Base-by-base conservation (phyloP, 2,329 filamentous ascomycete species). In the Aspergillus sojae region DNA sequence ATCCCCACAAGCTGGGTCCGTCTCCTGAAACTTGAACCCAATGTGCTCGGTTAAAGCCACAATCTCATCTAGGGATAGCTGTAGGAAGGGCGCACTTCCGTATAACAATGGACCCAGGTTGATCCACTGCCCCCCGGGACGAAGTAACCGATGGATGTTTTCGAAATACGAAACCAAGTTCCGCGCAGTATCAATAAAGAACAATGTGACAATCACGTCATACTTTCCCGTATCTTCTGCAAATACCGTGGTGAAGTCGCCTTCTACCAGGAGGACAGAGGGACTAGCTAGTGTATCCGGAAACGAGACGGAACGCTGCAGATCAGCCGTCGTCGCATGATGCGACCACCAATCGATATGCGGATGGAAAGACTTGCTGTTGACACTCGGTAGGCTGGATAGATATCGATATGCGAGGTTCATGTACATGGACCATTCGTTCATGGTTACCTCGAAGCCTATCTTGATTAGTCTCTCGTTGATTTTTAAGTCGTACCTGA, bases 151-250 rank as follows among this genome's bases (percentile, higher is more conserved):
- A 57, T 82, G 77, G 50, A 87, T 87, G 0, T 81, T 85, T 41
- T 87, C 84, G 6, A 88, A 76, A 64, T 88, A 88, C 0, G 69
- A 74, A 70, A 86, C 78, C 1, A 87, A 71, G 60, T 88, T 88
- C 0, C 84, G 80, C 0, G 86, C 85, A 0, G 85, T 88, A 68
- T 88, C 86, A 66, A 88, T 87, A 73, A 88, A 88, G 74, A 87
- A 88, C 50, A 86, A 81, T 0, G 86, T 87, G 0, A 86, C 72
- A 0, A 88, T 72, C 0, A 81, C 76, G 59, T 88, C 85, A 70
- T 79, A 87, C 4, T 66, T 63, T 0, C 64, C 68, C 2, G 62
- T 60, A 1, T 68, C 56, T 1, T 64, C 46, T 4, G 61, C 41
- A 55, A 81, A 77, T 1, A 75, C 72, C 5, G 80, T 81, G 0